Evolutionary conservation across 169 alveolate genomes (phyloP), one percentile per base, ranked within the genome.

Genomic region (Plasmodium cynomolgi): DNA sequence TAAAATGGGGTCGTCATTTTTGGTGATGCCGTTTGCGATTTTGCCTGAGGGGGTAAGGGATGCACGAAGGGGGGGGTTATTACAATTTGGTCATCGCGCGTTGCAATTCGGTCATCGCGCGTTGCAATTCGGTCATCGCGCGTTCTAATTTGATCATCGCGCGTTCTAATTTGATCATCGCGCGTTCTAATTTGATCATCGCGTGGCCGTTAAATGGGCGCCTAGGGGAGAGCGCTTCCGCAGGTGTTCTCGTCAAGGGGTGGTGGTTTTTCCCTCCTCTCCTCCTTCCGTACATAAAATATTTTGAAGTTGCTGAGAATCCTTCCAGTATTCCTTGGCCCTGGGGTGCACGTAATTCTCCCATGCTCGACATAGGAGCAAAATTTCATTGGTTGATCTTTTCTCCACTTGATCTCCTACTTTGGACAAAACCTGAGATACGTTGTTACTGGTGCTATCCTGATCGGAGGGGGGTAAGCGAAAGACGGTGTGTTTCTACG

Each of bases 281-380:
- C 26, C 31, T 34, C 62, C 37, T 33, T 17, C 29, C 96, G 39
- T 83, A 97, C 99, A 92, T 72, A 98, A 81, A n/a, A 98, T 97
- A 50, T 97, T 94, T 82, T 96, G 97, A 20, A 97, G 96, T 74
- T 96, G 97, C 44, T 97, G 98, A 0, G 98, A 95, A 13, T 98
- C 96, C 83, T 97, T 97, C 99, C 99, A 98, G 79, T 97, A 97
- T 71, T 96, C 97, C 84, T 97, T 96, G 80, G 99, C 99, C 81
- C 99, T 92, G 37, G 98, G 98, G 81, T 98, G 99, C n/a, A 97
- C 98, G 84, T 97, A 98, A 77, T 97, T 97, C 37, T 97, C 99
- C 99, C 99, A 98, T 3, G 98, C 97, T 90, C 98, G 95, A 71
- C 97, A 96, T 37, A 97, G 91, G 81, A 96, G 96, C 13, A 96